Base-by-base conservation (phyloP, 345 rosid genomes). In the Pistacia vera region DNA sequence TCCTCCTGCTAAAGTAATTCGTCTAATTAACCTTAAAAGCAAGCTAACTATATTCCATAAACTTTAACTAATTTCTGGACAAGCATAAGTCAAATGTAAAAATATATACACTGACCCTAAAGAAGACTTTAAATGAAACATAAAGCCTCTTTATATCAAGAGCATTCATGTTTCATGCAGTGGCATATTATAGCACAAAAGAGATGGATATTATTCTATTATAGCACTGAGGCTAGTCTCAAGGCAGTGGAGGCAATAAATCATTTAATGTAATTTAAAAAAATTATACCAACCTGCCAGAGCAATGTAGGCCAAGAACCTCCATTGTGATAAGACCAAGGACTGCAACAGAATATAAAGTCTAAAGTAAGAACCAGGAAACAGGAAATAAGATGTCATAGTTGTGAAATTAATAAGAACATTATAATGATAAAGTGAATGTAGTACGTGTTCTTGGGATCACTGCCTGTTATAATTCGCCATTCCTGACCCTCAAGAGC, bases 291-390 rank as follows among this genome's bases (percentile, higher is more conserved):
- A 79, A 94, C 98, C 98, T 92, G 97, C 97, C 98, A 93, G 71
- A 95, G 90, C 85, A 95, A 77, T 73, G 97, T 95, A 76, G 98
- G 97, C 97, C 97, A 95, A 55, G 97, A 80, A 59, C 98, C 98
- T 75, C 90, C 98, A 79, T 95, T 95, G 86, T 93, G 97, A 78
- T 95, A 94, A 64, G 98, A 92, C 98, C 98, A 94, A 13, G 97
- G 92, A 51, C 98, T 94, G 90, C 88, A 85, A 70, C 54, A 75
- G 73, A 74, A 82, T 44, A 52, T 64, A 52, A 83, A 61, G 66
- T 76, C 36, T 68, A 68, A n/a, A 72, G 36, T 18, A 33, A 35
- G 63, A 52, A 57, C 28, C 49, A 66, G 33, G 63, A 68, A 72
- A 76, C 63, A 61, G 71, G 56, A 67, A 20, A 49, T 25, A 44